Conservation (phyloP, 305 asterid species). For the Solanum hybrid region DNA sequence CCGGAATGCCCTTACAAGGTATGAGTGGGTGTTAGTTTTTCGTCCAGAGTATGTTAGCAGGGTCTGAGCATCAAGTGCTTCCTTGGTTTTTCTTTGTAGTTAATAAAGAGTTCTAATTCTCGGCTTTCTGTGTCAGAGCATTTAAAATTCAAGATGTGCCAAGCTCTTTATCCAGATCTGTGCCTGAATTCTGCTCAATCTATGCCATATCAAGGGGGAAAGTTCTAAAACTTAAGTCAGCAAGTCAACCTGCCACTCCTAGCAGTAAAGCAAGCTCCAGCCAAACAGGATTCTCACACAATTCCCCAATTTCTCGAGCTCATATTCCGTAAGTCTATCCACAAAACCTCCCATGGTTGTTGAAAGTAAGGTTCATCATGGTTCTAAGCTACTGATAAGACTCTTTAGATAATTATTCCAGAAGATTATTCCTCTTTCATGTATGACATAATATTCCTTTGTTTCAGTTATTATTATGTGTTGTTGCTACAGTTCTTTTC, state of each 20-base stretch:
- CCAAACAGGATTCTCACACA: background rate
- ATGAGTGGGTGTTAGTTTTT: background rate
- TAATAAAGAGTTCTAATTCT: background rate
- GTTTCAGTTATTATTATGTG: background rate
- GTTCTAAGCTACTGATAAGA: background rate
- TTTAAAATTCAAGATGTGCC: slow-evolving; percentile 53
- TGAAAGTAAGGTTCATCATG: background rate
- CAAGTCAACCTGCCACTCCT: slow-evolving; percentile 18
- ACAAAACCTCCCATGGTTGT: background rate
- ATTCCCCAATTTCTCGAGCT: slow-evolving; percentile 10
- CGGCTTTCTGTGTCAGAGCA: slow-evolving; percentile 38
- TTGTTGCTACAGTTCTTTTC: background rate
- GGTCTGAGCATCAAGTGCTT: background rate
- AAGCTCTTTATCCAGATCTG: slow-evolving; percentile 30
- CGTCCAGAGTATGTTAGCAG: background rate
- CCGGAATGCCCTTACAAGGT: slow-evolving; percentile 57
- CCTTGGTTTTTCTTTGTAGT: background rate
- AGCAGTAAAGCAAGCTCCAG: slow-evolving; percentile 10
- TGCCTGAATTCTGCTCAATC: slow-evolving; percentile 59
- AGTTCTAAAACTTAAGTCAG: slow-evolving; percentile 32
- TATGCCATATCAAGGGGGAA: slow-evolving; percentile 44
- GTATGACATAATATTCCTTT: background rate
- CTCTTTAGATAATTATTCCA: background rate
- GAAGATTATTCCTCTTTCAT: background rate
- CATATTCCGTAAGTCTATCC: slow-evolving; percentile 12